These are phyloP conservation scores for Kalmanozyma brasiliensis DNA, from an alignment of 1,284 basidiomycete genomes.

Conservation along the genomic window DNA sequence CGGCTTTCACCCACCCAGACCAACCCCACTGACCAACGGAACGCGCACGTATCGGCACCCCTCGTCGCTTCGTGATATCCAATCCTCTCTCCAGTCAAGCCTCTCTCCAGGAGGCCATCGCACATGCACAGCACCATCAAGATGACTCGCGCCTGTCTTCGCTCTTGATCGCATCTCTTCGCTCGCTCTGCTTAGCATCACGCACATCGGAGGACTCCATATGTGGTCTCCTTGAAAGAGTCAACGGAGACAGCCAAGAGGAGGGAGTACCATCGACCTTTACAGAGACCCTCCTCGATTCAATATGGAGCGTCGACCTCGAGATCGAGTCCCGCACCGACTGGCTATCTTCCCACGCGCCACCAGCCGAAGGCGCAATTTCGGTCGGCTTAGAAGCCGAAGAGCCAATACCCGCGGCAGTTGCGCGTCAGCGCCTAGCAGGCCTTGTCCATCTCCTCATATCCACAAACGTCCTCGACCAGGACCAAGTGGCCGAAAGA, in stretches of 20 bases:
- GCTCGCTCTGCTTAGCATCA: conserved; percentile 14
- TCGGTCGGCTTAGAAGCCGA: conserved; percentile 11
- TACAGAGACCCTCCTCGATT: conserved; percentile 50
- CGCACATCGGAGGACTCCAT: conserved; percentile 8
- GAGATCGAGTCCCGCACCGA: conserved; percentile 60
- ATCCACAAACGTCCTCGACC: conserved; percentile 12
- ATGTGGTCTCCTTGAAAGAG: conserved; percentile 2
- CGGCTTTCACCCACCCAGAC: not conserved
- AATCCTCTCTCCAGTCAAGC: conserved; percentile 8
- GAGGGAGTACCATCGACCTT: not conserved
- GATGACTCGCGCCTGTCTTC: conserved; percentile 8
- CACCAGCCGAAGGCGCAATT: not conserved
- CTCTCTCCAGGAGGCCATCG: conserved; percentile 10
- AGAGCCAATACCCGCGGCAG: conserved; percentile 18
- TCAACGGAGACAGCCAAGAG: not conserved
- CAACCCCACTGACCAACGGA: conserved; percentile 15
- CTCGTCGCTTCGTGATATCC: conserved; percentile 5
- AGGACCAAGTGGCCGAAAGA: conserved; percentile 25
- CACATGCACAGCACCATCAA: not conserved
- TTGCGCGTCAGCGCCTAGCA: conserved; percentile 34
- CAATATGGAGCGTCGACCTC: conserved; percentile 58
- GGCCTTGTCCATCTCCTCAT: conserved; percentile 31
- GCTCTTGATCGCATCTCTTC: conserved; percentile 9
- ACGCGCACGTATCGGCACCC: conserved; percentile 6
- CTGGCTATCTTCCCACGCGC: conserved; percentile 6